phyloP scores from a whole-genome alignment of 306 rosid species.

The Acacia melanoxylon region DNA sequence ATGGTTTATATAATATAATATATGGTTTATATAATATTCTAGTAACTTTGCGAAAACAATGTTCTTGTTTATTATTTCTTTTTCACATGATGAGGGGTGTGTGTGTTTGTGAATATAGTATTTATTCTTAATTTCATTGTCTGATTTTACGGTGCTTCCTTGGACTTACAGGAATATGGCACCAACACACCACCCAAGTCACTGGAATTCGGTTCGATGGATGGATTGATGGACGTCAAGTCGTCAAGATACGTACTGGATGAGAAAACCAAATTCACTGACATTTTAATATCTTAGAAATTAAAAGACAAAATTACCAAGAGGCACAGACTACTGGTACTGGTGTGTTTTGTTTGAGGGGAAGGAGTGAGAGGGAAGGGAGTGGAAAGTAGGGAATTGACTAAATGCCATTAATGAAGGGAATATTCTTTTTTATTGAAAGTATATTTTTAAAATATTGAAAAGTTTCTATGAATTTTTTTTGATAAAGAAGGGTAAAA shows the following conservation, averaged over 20 bases:
- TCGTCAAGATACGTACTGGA: background rate
- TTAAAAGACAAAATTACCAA: background rate
- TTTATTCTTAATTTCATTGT: too few species aligned
- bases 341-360: too few species aligned
- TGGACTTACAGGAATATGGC: background rate
- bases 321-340: too few species aligned
- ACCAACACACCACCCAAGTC: background rate
- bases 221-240: background rate
- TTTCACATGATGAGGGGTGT: background rate
- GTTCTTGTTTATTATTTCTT: background rate
- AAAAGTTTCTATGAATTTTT: too few species aligned
- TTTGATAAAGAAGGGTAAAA: too few species aligned
- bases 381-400: too few species aligned
- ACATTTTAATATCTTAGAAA: background rate
- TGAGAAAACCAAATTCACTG: background rate
- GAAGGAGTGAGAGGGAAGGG: too few species aligned
- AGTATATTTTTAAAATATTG: too few species aligned
- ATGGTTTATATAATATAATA: background rate
- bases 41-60: background rate
- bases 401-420: too few species aligned
- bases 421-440: too few species aligned
- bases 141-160: background rate
- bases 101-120: too few species aligned
- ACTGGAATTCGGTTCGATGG: background rate
- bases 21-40: background rate